phyloP scores from a whole-genome alignment of 108 stramenopile species.

The Parmales sp. region DNA sequence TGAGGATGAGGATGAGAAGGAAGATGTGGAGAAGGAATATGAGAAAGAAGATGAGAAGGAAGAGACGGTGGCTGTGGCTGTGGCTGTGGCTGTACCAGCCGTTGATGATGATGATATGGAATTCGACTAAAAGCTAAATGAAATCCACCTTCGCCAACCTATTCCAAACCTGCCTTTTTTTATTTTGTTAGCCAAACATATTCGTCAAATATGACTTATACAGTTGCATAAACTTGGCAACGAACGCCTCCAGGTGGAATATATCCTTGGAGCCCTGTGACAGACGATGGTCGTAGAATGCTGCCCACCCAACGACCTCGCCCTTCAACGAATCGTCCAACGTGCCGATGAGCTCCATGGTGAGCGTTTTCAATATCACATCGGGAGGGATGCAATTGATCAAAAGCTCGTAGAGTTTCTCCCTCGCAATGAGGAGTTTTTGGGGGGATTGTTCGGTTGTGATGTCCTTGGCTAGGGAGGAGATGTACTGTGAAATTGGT shows the following conservation, averaged over 20 bases:
- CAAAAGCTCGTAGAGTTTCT: slow-evolving; percentile 91
- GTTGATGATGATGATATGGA: no score
- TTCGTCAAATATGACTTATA: slow-evolving; percentile 86
- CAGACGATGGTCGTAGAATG: slow-evolving; percentile 92
- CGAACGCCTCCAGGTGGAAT: slow-evolving; percentile 96
- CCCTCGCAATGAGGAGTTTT: slow-evolving; percentile 61
- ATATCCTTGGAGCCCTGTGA: slow-evolving; percentile 90
- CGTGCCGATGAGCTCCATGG: slow-evolving; percentile 62
- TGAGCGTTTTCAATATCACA: slow-evolving; percentile 80
- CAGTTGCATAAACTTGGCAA: slow-evolving; percentile 93
- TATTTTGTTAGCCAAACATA: slow-evolving; percentile 50
- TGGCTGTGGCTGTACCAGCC: no score
- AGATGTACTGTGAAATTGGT: slow-evolving; percentile 96
- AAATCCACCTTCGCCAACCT: no score
- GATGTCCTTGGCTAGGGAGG: slow-evolving; percentile 69
- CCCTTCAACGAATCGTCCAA: slow-evolving; percentile 78
- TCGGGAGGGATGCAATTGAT: slow-evolving; percentile 94
- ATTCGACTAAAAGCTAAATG: no score
- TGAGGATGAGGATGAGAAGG: no score
- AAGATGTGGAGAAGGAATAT: no score
- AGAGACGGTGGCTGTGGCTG: no score
- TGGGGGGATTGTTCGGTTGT: slow-evolving; percentile 76
- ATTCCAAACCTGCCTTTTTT: no score
- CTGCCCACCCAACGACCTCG: slow-evolving; percentile 83
- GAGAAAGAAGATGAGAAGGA: no score